Evolutionary conservation across 2,329 filamentous ascomycete species (phyloP).

Genomic region (Colletotrichum liaoningense): DNA sequence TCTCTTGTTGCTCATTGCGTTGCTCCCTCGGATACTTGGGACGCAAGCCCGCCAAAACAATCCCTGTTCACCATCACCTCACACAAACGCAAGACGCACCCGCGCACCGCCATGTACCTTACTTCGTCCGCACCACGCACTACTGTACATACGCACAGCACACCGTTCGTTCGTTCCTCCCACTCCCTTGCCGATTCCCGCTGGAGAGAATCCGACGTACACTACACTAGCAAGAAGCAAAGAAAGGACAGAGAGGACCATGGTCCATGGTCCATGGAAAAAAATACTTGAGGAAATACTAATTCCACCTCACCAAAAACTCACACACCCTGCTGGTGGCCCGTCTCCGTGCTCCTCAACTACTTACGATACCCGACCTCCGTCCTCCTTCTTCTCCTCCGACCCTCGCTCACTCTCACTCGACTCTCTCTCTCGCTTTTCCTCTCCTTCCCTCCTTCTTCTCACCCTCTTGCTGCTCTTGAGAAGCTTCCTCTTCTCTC

Average conservation of each 20-base stretch:
- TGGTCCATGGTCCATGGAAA: not conserved
- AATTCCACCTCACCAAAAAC: constrained; percentile 3
- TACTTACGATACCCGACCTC: constrained; percentile 32
- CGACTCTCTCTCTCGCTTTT: constrained; percentile 31
- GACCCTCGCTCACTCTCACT: constrained; percentile 24
- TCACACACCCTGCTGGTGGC: constrained; percentile 7
- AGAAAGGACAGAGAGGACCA: not conserved
- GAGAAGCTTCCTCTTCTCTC: not conserved
- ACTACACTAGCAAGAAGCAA: not conserved
- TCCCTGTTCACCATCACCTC: constrained; percentile 34
- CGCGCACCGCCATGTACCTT: not conserved
- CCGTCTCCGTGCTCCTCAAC: constrained; percentile 25
- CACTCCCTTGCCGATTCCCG: constrained; percentile 32
- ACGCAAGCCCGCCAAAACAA: constrained; percentile 21
- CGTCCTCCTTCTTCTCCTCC: constrained; percentile 28
- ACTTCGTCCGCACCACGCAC: not conserved
- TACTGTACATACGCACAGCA: not conserved
- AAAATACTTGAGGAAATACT: not conserved
- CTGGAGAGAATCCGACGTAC: constrained; percentile 15
- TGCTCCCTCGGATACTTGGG: constrained; percentile 20
- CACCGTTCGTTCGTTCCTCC: constrained; percentile 16
- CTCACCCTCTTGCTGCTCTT: constrained; percentile 20
- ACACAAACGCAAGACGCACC: constrained; percentile 16
- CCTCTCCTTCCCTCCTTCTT: not conserved
- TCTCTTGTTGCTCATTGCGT: not conserved